Evolutionary conservation across 495 filamentous ascomycete species (phyloP).

Genomic region (Talaromyces adpressus): DNA sequence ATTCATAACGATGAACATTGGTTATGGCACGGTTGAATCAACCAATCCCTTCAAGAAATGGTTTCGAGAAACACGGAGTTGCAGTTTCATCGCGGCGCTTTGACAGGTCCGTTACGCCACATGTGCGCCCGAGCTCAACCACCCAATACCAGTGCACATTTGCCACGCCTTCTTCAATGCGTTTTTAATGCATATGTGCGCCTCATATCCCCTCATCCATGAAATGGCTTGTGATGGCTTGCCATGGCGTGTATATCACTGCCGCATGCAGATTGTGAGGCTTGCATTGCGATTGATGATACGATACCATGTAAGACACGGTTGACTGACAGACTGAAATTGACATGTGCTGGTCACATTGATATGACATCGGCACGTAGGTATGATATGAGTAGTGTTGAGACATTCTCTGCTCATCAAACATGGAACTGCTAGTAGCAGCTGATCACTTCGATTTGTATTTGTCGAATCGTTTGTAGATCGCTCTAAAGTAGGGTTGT

Average conservation of each 20-base stretch:
- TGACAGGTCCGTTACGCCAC: conserved; percentile 5
- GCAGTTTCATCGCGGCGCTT: neutral
- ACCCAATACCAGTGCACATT: neutral
- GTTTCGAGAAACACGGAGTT: neutral
- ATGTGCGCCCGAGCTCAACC: neutral
- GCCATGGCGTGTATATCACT: neutral
- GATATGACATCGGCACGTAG: neutral
- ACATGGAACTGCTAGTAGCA: neutral
- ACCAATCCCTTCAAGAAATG: neutral
- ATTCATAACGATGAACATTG: neutral
- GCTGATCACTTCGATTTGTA: neutral
- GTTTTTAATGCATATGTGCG: neutral
- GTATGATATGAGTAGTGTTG: neutral
- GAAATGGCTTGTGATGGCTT: neutral
- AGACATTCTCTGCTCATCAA: neutral
- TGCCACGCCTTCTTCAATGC: neutral
- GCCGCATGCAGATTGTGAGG: neutral
- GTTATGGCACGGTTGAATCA: neutral
- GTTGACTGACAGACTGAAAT: neutral
- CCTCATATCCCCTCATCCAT: neutral
- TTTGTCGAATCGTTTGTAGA: neutral
- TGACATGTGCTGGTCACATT: neutral
- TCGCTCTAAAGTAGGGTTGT: neutral
- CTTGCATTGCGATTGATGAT: neutral
- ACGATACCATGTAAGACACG: neutral